A percentile compares a stretch with the other conserved stretches of the same genome.
phyloP scores from a whole-genome alignment of 208 protist genomes.

The Leishmania mexicana region DNA sequence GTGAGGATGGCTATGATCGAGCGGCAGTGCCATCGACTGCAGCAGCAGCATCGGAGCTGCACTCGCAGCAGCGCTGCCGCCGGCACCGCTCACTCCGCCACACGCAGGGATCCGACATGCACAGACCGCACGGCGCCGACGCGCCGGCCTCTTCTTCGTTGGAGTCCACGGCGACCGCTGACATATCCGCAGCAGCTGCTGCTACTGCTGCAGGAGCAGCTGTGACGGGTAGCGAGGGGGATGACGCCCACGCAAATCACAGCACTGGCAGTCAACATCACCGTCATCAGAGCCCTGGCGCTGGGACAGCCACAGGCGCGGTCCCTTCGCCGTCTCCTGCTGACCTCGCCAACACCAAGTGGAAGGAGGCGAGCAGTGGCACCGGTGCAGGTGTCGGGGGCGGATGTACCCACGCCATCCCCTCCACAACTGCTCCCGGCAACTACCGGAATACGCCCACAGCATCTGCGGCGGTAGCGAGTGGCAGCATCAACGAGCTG shows the following conservation, averaged over 20 bases:
- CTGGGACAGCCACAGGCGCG: not conserved
- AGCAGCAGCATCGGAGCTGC: not conserved
- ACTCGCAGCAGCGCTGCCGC: constrained; percentile 8
- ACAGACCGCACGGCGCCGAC: not conserved
- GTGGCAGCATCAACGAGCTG: not conserved
- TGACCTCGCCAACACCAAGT: not conserved
- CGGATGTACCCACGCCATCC: not conserved
- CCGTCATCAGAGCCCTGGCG: not conserved
- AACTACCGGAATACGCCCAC: not conserved
- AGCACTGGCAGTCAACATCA: not conserved
- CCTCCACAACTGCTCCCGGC: not conserved
- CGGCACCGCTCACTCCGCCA: not conserved
- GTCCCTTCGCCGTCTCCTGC: not conserved
- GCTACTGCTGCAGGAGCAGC: not conserved
- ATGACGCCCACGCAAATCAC: not conserved
- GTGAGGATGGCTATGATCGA: not conserved
- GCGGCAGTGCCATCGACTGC: not conserved
- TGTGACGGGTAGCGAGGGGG: not conserved
- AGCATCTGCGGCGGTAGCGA: not conserved
- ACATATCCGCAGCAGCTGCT: not conserved
- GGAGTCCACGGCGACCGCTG: not conserved
- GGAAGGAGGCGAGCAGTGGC: constrained; percentile 15
- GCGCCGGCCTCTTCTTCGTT: not conserved
- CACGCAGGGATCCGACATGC: not conserved
- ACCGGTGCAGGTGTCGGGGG: not conserved